Evolutionary conservation across 345 rosid species (phyloP), one percentile per base, ranked within the genome.

Genomic region (Salix viminalis): DNA sequence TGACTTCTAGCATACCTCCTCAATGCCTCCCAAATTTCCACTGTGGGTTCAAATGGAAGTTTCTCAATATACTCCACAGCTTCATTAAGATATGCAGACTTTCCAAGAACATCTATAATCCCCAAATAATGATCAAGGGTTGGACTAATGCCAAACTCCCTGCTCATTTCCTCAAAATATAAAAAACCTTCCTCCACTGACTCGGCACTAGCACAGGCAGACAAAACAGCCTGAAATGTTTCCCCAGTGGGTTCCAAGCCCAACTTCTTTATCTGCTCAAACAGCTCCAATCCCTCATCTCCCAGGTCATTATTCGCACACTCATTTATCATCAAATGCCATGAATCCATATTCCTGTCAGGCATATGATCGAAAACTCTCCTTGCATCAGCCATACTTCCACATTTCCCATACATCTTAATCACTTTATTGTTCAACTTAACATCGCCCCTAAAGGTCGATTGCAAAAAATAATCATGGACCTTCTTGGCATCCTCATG

Each of bases 341-440:
- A 92, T 0, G 93, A 80, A 74, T 86, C 94, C 80, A 89, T 88
- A 76, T 89, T 71, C 80, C 89, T 90, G 44, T 87, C 88, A 3
- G 85, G 83, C 93, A 89, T 90, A 72, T 92, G 89, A 79, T 90
- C 92, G 73, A 92, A 92, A 42, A 90, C 97, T 79, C 97, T 89
- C 76, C 84, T 80, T 2, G 92, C 90, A 80, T 92, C 92, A 6
- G 86, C 88, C 80, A 88, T 84, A 75, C 93, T 85, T 15, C 24
- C 80, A 70, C 93, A 88, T 52, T 81, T 89, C 11, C 86, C 89
- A 68, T 82, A 92, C 94, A 90, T 92, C 75, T 81, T 79, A 79
- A 89, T 86, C 78, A 85, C 92, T 72, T 80, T 84, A 65, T 90
- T 85, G 84, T 84, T 89, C 80, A 90, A 73, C 54, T 32, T 75